Evolutionary conservation across 495 filamentous ascomycete species (phyloP).

Genomic region (Aspergillus cristatus): DNA sequence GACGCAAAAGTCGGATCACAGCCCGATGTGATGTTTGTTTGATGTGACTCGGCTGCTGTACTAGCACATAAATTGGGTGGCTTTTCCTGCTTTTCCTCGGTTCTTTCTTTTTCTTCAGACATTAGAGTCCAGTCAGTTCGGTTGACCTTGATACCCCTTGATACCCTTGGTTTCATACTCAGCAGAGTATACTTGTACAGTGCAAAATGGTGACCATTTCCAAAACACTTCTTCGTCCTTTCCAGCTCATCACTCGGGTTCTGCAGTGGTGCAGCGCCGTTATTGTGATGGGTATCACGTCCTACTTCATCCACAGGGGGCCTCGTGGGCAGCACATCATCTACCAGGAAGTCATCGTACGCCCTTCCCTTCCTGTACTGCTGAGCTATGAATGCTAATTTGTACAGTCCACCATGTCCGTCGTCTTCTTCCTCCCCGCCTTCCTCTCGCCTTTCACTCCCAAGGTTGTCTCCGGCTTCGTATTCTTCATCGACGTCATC

Average conservation of each 20-base stretch:
- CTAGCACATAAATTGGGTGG: no score
- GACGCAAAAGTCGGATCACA: no score
- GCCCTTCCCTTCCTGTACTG: conserved; percentile 10
- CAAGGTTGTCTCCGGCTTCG: conserved; percentile 29
- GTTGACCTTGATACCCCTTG: no score
- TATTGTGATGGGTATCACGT: conserved; percentile 52
- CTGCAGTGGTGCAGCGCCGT: conserved; percentile 48
- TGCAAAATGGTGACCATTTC: conserved; percentile 15
- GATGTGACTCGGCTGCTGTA: no score
- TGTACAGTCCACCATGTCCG: conserved; percentile 41
- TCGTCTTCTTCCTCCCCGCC: conserved; percentile 48
- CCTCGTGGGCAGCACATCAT: conserved; percentile 36
- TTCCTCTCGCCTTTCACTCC: conserved; percentile 46
- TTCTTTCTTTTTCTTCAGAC: no score
- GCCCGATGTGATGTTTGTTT: no score
- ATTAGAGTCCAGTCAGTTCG: no score
- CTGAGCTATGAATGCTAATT: neutral
- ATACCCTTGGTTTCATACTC: no score
- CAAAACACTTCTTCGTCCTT: conserved; percentile 22
- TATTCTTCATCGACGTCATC: conserved; percentile 47
- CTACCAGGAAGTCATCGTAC: conserved; percentile 50
- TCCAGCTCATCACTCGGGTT: conserved; percentile 25
- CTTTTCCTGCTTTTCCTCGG: no score
- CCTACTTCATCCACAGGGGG: conserved; percentile 42
- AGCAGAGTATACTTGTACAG: neutral